Evolutionary conservation across 202 grass and related monocot species (phyloP), one percentile per base, ranked within the genome.

Genomic region (Saccharum hybrid): DNA sequence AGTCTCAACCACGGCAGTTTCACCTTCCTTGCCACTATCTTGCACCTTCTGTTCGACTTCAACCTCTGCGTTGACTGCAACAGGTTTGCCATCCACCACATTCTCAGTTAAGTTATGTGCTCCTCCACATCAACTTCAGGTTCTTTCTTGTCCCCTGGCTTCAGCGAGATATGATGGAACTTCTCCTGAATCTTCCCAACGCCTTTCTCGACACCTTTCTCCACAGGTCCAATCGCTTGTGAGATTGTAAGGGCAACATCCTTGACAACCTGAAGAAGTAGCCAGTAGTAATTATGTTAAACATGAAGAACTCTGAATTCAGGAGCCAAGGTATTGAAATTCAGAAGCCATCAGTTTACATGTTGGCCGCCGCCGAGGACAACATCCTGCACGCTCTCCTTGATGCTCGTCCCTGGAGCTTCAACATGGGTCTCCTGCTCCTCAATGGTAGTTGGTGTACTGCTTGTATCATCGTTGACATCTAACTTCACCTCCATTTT

Each of bases 351-450:
- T 36, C 19, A 60, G 38, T 85, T 86, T 91, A 92, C 96, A 88
- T 95, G 96, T 39, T 88, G 87, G 18, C 92, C 92, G 48, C 92
- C 90, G 2, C 79, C 85, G 0, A 98, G 59, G 76, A 98, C 87
- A n/a, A 95, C 92, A 76, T 98, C 96, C 69, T 98, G 90, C 31
- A 93, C 85, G 3, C 96, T 98, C 77, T 98, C 88, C 48, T 13
- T 88, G 77, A 95, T 90, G 83, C 96, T 93, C 16, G 91, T 98
- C 49, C 96, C 88, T 59, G 89, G 91, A 36, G 90, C 83, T 87
- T 93, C 81, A 3, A 90, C 39, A 41, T 77, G 84, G 7, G 84
- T 86, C 51, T 98, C 92, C 71, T 94, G 83, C 42, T 82, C 65
- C 80, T 91, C 91, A 31, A 93, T n/a, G 8, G 69, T 63, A 18